Evolutionary conservation across 495 filamentous ascomycete genomes (phyloP), one percentile per base, ranked within the genome.

Genomic region (Hypoxylon lenormandii): DNA sequence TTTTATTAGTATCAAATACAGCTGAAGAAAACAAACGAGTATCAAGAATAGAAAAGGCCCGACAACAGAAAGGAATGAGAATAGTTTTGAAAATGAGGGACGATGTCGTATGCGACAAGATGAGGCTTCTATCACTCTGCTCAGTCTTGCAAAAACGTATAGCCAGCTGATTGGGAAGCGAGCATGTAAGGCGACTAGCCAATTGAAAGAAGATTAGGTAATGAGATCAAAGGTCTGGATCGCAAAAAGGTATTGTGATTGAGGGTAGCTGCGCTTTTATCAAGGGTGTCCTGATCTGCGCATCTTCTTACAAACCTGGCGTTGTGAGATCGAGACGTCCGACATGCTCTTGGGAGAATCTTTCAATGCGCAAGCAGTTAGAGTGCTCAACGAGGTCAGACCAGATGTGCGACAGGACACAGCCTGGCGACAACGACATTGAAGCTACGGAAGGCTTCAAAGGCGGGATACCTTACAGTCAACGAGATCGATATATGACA

Each of bases 131-230:
- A 51, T 62, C 56, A 16, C 53, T 33, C 4, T 56, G 12, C n/a
- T 33, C 50, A 54, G 38, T 46, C 61, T 65, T 66, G 61, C 21
- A 56, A 47, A 22, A 60, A 55, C 60, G 55, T 56, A 23, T 5
- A 23, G 28, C 45, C 30, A 43, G 22, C 6, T 49, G 23, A 42
- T 30, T 60, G 8, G 5, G 21, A 36, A 11, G 16, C 21, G 26
- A 43, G 48, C 48, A 12, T n/a, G 42, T 21, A 16, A 50, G 22
- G 51, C 62, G 56, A 45, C 42, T 49, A 47, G 59, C 68, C 68
- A 71, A 71, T 71, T 5, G 45, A 50, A 49, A 52, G 8, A 40
- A 18, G 59, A 38, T 2, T 56, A 43, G 33, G 49, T 45, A 21
- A 43, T 22, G 8, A 51, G 57, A 28, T 21, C 16, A 4, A 5